Percentiles rank a stretch among this genome's conserved stretches.
These are phyloP conservation scores for Neurospora cerealis DNA, from an alignment of 495 filamentous ascomycete species.

Conservation along the genomic window DNA sequence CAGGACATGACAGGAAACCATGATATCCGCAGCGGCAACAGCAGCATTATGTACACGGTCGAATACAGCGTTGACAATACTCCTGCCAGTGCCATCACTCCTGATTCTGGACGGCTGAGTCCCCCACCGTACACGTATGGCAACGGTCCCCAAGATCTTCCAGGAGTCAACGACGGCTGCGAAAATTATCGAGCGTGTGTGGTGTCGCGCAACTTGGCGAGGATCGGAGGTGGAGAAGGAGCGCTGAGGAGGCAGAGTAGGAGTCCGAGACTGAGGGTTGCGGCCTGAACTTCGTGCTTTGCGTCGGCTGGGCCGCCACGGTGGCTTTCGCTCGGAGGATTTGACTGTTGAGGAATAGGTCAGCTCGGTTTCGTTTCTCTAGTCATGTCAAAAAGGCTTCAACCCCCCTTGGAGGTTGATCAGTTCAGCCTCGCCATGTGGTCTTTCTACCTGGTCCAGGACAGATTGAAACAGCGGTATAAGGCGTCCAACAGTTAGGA, in stretches of 20 bases:
- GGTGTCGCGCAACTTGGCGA: neutral
- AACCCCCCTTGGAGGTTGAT: neutral
- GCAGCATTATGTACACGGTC: neutral
- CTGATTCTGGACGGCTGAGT: neutral
- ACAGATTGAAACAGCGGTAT: neutral
- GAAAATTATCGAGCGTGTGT: neutral
- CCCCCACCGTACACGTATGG: neutral
- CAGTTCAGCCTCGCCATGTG: neutral
- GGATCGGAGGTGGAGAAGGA: neutral
- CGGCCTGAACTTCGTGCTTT: neutral
- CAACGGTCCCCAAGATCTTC: neutral
- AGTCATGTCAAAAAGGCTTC: neutral
- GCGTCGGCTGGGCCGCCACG: neutral
- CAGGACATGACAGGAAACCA: neutral
- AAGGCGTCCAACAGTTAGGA: neutral
- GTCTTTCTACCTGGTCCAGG: neutral
- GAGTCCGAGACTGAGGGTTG: neutral
- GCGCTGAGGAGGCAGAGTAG: neutral
- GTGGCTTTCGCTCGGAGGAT: neutral
- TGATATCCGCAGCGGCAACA: neutral
- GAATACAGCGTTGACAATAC: neutral
- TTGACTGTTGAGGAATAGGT: neutral
- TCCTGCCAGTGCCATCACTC: neutral
- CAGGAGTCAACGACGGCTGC: neutral
- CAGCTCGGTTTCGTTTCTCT: neutral